Base-by-base conservation (phyloP, 1,284 basidiomycete genomes). In the Tylopilus orsonianus region DNA sequence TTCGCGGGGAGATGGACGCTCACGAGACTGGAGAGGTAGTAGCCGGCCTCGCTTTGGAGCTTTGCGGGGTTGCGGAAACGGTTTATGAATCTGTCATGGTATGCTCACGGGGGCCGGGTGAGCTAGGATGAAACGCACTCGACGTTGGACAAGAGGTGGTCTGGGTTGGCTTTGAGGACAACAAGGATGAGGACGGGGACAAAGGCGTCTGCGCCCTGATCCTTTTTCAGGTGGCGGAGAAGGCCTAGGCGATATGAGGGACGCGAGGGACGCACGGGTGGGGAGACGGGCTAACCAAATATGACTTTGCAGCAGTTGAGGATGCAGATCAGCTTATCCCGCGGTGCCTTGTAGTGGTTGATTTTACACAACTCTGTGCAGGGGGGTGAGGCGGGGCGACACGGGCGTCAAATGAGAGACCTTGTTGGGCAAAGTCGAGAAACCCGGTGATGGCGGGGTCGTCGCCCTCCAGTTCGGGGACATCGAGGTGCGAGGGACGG, bases 271-370 rank as follows among this genome's bases (percentile, higher is more conserved):
- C 26, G 30, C 46, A 8, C 43, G 33, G 52, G 52, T 47, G 49
- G 19, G 40, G 35, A 30, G 32, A 53, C 37, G 52, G 36, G 65
- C 85, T 55, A 59, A 93, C 96, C 96, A 67, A 97, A 99, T 63
- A 99, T 98, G 70, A 99, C 94, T 75, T 99, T 99, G 83, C 95
- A 99, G 71, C 86, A 92, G 65, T 99, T 99, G 41, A 99, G 74
- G 40, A 99, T 90, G 71, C 97, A 99, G 52, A 99, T 99, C 53
- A 98, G 77, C 73, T 99, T 99, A 71, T 99, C 96, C 39, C 96
- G 78, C 9, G 96, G 96, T 18, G 96, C 96, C 68, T 98, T 98
- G 76, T 98, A 99, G 67, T 97, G 93, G 65, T 97, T 98, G 58
- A 99, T 90, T 77, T 97, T 99, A 61, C 93, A 71, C 39, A 99